Evolutionary conservation across 495 filamentous ascomycete species (phyloP).

Genomic region (Apodospora peruviana): DNA sequence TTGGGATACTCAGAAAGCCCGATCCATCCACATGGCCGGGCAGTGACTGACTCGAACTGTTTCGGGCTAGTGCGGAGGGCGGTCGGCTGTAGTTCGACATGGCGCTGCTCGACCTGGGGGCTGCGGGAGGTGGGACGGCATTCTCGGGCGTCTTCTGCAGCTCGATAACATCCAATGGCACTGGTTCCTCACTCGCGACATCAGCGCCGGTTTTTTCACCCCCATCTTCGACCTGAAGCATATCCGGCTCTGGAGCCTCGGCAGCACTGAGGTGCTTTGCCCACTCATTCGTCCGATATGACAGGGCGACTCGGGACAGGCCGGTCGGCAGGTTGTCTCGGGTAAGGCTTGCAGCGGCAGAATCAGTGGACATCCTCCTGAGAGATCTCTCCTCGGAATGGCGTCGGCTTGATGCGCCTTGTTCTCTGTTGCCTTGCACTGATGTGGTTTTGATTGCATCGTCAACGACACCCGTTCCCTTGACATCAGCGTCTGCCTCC

Average conservation of each 20-base stretch:
- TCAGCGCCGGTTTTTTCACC: conserved; percentile 8
- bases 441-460: background rate
- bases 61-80: conserved; percentile 10
- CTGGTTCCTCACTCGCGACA: conserved; percentile 44
- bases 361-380: conserved; percentile 29
- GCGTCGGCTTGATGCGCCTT: background rate
- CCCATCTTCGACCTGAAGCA: conserved; percentile 38
- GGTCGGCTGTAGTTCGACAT: conserved; percentile 20
- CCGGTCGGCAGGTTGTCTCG: conserved; percentile 47
- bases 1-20: conserved; percentile 1
- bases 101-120: conserved; percentile 27
- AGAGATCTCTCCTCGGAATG: conserved; percentile 10
- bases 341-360: conserved; percentile 37
- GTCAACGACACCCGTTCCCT: too few relatives aligned
- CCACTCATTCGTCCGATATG: conserved; percentile 94
- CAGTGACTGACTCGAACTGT: conserved; percentile 17
- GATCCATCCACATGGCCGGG: conserved; percentile 12
- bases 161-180: conserved; percentile 58
- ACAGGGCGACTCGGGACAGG: conserved; percentile 68
- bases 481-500: too few relatives aligned
- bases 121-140: conserved; percentile 32
- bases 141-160: conserved; percentile 65
- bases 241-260: conserved; percentile 68
- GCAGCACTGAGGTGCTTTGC: conserved; percentile 81
- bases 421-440: conserved; percentile 3